Evolutionary conservation across 306 rosid species (phyloP).

Genomic region (Corylus avellana): DNA sequence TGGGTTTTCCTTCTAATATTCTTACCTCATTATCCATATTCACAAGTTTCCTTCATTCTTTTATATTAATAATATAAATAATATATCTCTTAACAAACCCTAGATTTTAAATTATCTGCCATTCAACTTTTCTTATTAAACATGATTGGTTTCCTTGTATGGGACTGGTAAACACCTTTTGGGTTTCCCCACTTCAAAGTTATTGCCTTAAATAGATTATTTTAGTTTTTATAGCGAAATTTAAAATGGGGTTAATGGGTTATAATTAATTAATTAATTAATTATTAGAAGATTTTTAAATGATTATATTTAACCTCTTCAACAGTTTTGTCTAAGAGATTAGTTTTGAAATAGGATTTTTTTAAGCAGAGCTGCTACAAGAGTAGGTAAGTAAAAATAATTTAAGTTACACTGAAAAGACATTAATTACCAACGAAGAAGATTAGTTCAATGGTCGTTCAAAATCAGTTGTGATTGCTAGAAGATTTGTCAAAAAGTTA

Average conservation of each 20-base stretch:
- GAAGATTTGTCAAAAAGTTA: neutral
- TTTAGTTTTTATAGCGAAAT: neutral
- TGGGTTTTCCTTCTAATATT: conserved; percentile 27
- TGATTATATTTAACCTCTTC: neutral
- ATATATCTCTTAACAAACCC: neutral
- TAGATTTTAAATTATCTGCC: conserved; percentile 12
- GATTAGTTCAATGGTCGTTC: conserved; percentile 1
- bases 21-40: conserved; percentile 41
- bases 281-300: neutral
- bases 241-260: neutral
- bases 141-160: conserved; percentile 36
- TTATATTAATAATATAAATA: neutral
- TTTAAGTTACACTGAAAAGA: neutral
- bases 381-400: neutral
- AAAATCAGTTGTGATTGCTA: neutral
- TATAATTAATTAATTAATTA: too few relatives aligned
- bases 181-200: neutral
- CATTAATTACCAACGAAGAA: neutral
- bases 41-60: conserved; percentile 30
- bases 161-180: conserved; percentile 1
- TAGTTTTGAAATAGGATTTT: neutral
- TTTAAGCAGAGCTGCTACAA: neutral
- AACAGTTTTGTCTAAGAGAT: neutral
- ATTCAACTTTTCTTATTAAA: conserved; percentile 19
- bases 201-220: conserved; percentile 8